These are phyloP conservation scores for Salvia hispanica DNA, from an alignment of 257 asterid genomes.

Conservation along the genomic window DNA sequence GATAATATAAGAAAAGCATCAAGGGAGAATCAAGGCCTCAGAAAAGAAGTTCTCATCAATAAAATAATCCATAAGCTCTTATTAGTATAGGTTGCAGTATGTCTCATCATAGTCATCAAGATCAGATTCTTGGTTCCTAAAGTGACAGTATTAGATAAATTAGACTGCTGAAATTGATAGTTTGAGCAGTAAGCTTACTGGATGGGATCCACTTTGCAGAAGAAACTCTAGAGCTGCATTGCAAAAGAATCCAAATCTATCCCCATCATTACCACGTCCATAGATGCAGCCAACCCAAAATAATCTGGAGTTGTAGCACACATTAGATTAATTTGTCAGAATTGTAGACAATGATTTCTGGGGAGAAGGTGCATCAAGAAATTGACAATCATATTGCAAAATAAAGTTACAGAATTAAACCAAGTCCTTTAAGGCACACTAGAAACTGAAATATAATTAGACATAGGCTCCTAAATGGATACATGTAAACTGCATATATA, in stretches of 20 bases:
- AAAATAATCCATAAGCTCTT: constrained; percentile 7
- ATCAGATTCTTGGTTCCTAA: constrained; percentile 29
- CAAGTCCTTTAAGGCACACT: neutral
- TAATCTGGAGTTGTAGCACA: constrained; percentile 55
- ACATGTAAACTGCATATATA: neutral
- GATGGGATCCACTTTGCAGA: constrained; percentile 86
- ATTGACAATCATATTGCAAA: constrained; percentile 7
- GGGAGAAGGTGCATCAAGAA: constrained; percentile 7
- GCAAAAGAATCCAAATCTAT: constrained; percentile 95
- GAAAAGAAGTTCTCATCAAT: constrained; percentile 13
- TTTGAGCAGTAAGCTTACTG: constrained; percentile 60
- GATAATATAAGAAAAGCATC: constrained; percentile 12
- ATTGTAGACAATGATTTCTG: constrained; percentile 18
- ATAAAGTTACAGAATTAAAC: neutral
- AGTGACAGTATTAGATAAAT: constrained; percentile 5
- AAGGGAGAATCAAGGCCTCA: constrained; percentile 20
- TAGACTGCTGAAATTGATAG: constrained; percentile 19
- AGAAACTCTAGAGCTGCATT: constrained; percentile 97
- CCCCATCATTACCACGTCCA: constrained; percentile 82
- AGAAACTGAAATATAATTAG: neutral
- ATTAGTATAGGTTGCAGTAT: neutral
- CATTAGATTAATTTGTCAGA: constrained; percentile 25
- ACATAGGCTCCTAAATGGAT: neutral
- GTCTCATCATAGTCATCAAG: constrained; percentile 13
- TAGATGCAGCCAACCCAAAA: constrained; percentile 85